Evolutionary conservation across 306 rosid genomes (phyloP).

Genomic region (Vigna hirtella): DNA sequence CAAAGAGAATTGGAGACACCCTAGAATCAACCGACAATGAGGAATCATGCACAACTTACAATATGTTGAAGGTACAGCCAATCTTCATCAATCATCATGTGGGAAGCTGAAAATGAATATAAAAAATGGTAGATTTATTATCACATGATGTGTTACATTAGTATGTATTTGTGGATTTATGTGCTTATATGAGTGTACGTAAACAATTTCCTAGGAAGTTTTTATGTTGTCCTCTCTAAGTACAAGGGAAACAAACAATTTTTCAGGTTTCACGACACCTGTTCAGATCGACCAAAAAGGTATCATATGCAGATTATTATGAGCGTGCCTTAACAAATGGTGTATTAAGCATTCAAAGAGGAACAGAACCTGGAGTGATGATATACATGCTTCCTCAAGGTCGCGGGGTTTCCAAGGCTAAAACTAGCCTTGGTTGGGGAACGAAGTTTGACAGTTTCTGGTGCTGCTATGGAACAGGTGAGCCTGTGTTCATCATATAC

Average conservation of each 20-base stretch:
- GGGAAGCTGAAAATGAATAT: neutral
- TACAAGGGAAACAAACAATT: neutral
- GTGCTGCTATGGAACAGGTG: constrained; percentile 94
- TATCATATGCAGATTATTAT: constrained; percentile 72
- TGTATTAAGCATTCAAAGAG: constrained; percentile 77
- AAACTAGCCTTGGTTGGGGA: constrained; percentile 71
- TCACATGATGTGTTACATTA: neutral
- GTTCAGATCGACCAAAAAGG: constrained; percentile 77
- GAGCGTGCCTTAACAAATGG: constrained; percentile 86
- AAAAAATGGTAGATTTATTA: neutral
- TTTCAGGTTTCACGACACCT: constrained; percentile 75
- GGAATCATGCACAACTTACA: constrained; percentile 85
- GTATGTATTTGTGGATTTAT: neutral
- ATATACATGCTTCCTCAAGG: constrained; percentile 77
- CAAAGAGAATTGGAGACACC: constrained; percentile 64
- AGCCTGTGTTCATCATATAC: neutral
- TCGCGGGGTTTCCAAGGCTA: constrained; percentile 69
- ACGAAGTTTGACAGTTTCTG: constrained; percentile 58
- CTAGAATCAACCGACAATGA: constrained; percentile 62
- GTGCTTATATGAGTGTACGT: neutral
- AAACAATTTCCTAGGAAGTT: too few relatives aligned
- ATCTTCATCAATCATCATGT: constrained; percentile 14
- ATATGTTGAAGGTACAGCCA: constrained; percentile 75
- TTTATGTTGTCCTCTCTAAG: neutral
- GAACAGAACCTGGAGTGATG: constrained; percentile 82